phyloP scores from a whole-genome alignment of 106 monocot species.

The Dendrobium officinale region DNA sequence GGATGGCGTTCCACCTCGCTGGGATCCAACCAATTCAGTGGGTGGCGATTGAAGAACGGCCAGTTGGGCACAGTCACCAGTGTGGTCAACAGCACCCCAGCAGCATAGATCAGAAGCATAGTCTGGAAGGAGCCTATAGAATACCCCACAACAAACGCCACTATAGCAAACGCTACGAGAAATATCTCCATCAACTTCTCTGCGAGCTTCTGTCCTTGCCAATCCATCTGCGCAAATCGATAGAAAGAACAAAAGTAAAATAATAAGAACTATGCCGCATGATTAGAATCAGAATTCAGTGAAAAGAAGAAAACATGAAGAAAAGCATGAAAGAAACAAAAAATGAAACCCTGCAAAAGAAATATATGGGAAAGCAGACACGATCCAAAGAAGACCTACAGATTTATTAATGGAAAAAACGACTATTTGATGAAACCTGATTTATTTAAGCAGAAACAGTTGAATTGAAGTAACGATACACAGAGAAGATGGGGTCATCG shows the following conservation, averaged over 20 bases:
- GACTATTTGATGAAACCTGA: too few species aligned
- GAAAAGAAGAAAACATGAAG: neutral
- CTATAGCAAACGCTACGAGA: slow-evolving; percentile 49
- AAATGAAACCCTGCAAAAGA: neutral
- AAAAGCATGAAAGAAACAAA: neutral
- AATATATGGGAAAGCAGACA: neutral
- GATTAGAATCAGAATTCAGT: neutral
- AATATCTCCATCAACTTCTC: slow-evolving; percentile 86
- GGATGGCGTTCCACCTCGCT: slow-evolving; percentile 69
- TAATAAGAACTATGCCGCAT: neutral
- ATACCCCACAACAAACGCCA: slow-evolving; percentile 62
- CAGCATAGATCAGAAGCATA: slow-evolving; percentile 78
- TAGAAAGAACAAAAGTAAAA: neutral
- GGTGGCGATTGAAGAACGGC: slow-evolving; percentile 76
- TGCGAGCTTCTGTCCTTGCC: slow-evolving; percentile 85
- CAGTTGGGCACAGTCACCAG: slow-evolving; percentile 80
- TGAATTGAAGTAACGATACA: too few species aligned
- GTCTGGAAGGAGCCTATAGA: slow-evolving; percentile 52
- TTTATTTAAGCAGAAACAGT: too few species aligned
- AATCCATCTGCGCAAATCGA: slow-evolving; percentile 63
- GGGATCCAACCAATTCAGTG: slow-evolving; percentile 74
- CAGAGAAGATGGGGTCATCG: too few species aligned
- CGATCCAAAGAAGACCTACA: neutral
- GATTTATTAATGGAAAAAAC: neutral
- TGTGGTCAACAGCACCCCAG: slow-evolving; percentile 74